Base-by-base conservation (phyloP, 345 rosid species). In the Linum usitatissimum region DNA sequence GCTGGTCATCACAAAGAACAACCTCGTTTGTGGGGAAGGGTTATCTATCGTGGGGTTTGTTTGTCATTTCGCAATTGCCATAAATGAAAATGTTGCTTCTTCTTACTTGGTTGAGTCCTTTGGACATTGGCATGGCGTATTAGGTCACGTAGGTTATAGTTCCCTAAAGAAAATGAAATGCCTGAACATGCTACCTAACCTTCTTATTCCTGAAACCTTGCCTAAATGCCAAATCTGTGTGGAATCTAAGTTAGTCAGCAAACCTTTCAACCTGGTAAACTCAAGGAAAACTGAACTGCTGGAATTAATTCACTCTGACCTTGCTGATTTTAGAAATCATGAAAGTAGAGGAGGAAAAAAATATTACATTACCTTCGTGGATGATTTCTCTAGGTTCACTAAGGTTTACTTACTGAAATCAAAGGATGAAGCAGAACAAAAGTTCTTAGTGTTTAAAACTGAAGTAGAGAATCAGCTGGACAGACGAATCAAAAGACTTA, bases 381-480 rank as follows among this genome's bases (percentile, higher is more conserved):
- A 28, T 59, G 62, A 59, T 13, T 59, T 23, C 34, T 59, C 62
- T 14, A 62, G 55, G 19, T 62, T 39, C 40, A 42, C 65, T 62
- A 62, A 62, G 49, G 56, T 62, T 0, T 62, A 18, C 40, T 40
- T 62, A 18, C 30, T 42, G 12, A 62, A 15, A 62, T 19, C 42
- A 39, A 18, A 45, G 21, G 55, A 62, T 40, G 30, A 62, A 13
- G 30, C 36, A 9, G 20, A 40, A 40, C 9, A 4, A 60, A 30
- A n/a, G 30, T 60, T 60, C 48, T 60, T 39, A 23, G 28, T 19
- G 10, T 40, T 12, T 18, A 5, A 34, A 62, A 40, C 13, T 3
- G 15, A 48, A 23, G 38, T 34, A 34, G 38, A 34, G 8, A 34
- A 34, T 34, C 38, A 34, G 8, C 38, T 34, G 5, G 38, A 34